Evolutionary conservation across 371 early-diverging fungal genomes (phyloP).

Genomic region (Umbelopsis sp.): DNA sequence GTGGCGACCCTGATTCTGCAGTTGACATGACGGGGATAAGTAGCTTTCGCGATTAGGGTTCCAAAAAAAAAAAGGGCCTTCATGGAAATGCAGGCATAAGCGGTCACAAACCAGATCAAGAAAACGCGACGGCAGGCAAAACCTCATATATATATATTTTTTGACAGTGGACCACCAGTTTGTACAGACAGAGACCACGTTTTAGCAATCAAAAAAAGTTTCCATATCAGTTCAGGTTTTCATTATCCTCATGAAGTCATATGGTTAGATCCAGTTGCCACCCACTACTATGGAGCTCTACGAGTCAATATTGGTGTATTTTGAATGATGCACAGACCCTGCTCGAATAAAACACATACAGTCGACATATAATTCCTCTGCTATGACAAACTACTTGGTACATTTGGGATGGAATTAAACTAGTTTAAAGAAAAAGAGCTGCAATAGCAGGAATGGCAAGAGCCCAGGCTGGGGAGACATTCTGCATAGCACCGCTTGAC

Average conservation of each 20-base stretch:
- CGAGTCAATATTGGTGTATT: too few species aligned
- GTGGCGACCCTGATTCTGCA: neutral
- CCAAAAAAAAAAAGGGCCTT: neutral
- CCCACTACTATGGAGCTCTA: too few species aligned
- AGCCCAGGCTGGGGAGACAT: slow-evolving; percentile 20
- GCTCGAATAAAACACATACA: neutral
- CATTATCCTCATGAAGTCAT: too few species aligned
- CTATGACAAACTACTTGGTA: neutral
- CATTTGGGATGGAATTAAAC: neutral
- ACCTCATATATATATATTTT: too few species aligned
- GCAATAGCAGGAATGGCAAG: slow-evolving; percentile 22
- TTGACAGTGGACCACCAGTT: too few species aligned
- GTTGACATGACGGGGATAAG: neutral
- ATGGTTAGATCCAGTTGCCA: too few species aligned
- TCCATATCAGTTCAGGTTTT: too few species aligned
- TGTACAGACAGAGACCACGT: too few species aligned
- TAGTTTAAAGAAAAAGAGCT: slow-evolving; percentile 25
- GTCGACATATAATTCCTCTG: neutral
- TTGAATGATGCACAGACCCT: neutral
- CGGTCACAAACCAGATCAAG: neutral
- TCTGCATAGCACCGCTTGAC: slow-evolving; percentile 26
- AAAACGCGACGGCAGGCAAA: too few species aligned
- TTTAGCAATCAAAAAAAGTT: too few species aligned
- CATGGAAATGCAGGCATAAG: neutral
- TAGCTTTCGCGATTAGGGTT: neutral